Conservation (phyloP, 2,329 filamentous ascomycete species). For the Colletotrichum sp. region DNA sequence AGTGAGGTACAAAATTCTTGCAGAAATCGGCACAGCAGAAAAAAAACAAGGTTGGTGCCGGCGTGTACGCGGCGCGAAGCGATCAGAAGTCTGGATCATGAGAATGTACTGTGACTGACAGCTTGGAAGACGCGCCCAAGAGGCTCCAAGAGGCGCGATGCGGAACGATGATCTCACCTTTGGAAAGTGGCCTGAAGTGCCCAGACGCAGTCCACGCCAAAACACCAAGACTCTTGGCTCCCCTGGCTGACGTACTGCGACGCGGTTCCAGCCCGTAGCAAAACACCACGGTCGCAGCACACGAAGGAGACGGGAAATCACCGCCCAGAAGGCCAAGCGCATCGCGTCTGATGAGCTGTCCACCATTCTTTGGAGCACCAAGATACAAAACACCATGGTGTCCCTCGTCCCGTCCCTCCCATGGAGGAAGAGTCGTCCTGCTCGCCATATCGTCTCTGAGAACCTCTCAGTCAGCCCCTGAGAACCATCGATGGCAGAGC, state of each 20-base stretch:
- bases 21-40: not conserved
- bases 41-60: not conserved
- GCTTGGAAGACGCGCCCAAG: not conserved
- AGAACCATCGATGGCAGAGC: conserved; percentile 23
- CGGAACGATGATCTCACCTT: not conserved
- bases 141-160: not conserved
- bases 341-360: not conserved
- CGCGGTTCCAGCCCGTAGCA: not conserved
- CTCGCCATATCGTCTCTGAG: not conserved
- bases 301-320: not conserved
- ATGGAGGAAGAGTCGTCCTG: not conserved
- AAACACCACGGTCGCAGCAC: not conserved
- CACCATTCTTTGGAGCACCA: not conserved
- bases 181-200: not conserved
- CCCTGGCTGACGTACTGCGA: conserved; percentile 12
- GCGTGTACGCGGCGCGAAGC: not conserved
- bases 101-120: fast-evolving
- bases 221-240: conserved; percentile 18
- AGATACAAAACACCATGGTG: not conserved
- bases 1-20: not conserved
- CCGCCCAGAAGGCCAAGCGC: conserved; percentile 14
- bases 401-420: not conserved
- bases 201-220: not conserved
- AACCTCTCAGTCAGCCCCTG: not conserved
- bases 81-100: not conserved